A percentile compares a stretch with the other conserved stretches of the same genome.
Conservation (phyloP, 176 grass and related monocot genomes). For the Urochloa ruziziensis region DNA sequence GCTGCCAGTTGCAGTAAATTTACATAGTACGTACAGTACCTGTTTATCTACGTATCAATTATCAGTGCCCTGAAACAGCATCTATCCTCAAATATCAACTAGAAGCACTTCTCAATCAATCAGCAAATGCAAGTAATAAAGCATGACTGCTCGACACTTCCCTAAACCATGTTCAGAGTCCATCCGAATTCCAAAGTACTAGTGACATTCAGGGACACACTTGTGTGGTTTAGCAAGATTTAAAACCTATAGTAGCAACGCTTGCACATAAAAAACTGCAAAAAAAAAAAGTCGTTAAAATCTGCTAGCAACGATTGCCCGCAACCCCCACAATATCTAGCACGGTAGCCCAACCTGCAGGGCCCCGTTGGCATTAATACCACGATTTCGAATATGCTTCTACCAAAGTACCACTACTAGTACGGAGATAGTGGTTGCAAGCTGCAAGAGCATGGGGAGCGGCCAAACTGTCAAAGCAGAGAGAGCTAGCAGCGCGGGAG, state of each 20-base stretch:
- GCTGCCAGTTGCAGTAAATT: no score
- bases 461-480: background rate
- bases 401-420: background rate
- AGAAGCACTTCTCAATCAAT: background rate
- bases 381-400: background rate
- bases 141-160: background rate
- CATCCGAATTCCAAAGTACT: background rate
- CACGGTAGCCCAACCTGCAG: background rate
- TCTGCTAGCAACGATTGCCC: no score
- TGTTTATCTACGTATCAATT: no score
- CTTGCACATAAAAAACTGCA: no score
- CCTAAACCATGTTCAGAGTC: background rate
- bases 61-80: no score
- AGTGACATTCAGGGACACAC: background rate
- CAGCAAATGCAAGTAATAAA: no score
- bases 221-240: no score
- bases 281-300: no score
- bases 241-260: background rate
- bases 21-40: no score
- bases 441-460: background rate
- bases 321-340: conserved; percentile 5
- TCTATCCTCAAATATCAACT: no score
- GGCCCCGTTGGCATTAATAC: background rate
- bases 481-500: no score
- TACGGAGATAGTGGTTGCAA: background rate